phyloP scores from a whole-genome alignment of 176 grass and related monocot genomes.

The Carex pumila region DNA sequence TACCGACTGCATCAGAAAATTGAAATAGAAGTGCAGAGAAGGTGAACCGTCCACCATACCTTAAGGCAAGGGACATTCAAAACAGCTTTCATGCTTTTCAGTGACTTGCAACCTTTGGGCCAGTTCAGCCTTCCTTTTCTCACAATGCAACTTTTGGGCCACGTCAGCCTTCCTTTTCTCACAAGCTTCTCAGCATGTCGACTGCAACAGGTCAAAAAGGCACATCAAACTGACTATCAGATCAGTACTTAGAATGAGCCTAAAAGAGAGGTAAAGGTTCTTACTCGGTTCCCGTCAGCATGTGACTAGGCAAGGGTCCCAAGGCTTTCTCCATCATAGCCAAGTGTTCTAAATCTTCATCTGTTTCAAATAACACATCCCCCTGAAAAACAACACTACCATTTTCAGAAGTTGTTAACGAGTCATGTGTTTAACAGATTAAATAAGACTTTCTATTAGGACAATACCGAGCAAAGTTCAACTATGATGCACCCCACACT shows the following conservation, averaged over 20 bases:
- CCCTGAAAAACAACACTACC: slow-evolving; percentile 3
- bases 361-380: slow-evolving; percentile 28
- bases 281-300: slow-evolving; percentile 28
- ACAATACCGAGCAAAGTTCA: slow-evolving; percentile 75
- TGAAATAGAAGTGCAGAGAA: neutral
- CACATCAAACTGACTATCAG: neutral
- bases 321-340: slow-evolving; percentile 39
- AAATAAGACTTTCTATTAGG: neutral
- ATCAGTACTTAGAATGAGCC: neutral
- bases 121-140: slow-evolving; percentile 36
- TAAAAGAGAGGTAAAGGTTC: neutral
- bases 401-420: neutral
- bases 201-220: slow-evolving; percentile 26
- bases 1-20: neutral
- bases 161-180: slow-evolving; percentile 53
- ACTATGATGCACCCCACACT: slow-evolving; percentile 85
- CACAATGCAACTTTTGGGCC: slow-evolving; percentile 52
- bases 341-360: slow-evolving; percentile 40
- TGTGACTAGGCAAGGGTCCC: slow-evolving; percentile 21
- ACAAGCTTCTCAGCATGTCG: slow-evolving; percentile 59
- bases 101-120: slow-evolving; percentile 60
- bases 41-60: slow-evolving; percentile 1
- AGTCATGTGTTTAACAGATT: neutral
- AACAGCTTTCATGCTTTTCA: slow-evolving; percentile 67
- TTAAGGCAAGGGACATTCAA: slow-evolving; percentile 50